Percentiles rank a stretch among this genome's conserved stretches.
Evolutionary conservation across 2,329 filamentous ascomycete species (phyloP).

Genomic region (Trichoderma atroviride): DNA sequence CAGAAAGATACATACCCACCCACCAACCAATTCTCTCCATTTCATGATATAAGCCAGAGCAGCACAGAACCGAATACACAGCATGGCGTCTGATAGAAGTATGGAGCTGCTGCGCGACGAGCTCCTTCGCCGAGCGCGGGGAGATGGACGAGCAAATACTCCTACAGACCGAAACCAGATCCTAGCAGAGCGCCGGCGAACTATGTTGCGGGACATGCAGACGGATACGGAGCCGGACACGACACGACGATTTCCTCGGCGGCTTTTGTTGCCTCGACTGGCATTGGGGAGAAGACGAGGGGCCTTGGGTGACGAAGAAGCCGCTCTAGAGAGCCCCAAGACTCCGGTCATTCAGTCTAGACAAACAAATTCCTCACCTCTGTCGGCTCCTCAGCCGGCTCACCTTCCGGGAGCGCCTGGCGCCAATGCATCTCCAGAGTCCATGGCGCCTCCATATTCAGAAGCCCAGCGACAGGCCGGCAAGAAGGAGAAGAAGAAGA

Average conservation of each 20-base stretch:
- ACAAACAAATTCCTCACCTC: neutral
- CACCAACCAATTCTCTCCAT: neutral
- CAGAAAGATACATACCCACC: neutral
- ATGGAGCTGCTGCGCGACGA: slow-evolving; percentile 42
- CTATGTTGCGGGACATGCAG: slow-evolving; percentile 7
- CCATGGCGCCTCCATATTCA: neutral
- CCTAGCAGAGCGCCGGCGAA: slow-evolving; percentile 19
- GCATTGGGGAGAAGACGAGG: slow-evolving; percentile 31
- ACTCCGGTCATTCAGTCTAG: slow-evolving; percentile 43
- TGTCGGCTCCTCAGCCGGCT: neutral
- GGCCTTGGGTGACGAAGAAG: slow-evolving; percentile 27
- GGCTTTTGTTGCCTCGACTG: slow-evolving; percentile 28
- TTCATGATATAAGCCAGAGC: neutral
- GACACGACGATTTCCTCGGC: neutral
- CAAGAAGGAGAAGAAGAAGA: slow-evolving; percentile 36
- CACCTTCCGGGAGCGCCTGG: neutral
- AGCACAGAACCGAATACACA: neutral
- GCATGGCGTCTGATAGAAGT: slow-evolving; percentile 16
- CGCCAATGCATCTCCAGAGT: neutral
- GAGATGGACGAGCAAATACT: slow-evolving; percentile 33
- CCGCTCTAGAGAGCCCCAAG: slow-evolving; percentile 48
- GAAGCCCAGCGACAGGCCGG: neutral
- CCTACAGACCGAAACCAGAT: slow-evolving; percentile 28
- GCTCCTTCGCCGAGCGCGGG: slow-evolving; percentile 38
- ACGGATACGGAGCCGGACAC: neutral